These are phyloP conservation scores for Nicotiana attenuata DNA, from an alignment of 257 asterid species.

Conservation along the genomic window DNA sequence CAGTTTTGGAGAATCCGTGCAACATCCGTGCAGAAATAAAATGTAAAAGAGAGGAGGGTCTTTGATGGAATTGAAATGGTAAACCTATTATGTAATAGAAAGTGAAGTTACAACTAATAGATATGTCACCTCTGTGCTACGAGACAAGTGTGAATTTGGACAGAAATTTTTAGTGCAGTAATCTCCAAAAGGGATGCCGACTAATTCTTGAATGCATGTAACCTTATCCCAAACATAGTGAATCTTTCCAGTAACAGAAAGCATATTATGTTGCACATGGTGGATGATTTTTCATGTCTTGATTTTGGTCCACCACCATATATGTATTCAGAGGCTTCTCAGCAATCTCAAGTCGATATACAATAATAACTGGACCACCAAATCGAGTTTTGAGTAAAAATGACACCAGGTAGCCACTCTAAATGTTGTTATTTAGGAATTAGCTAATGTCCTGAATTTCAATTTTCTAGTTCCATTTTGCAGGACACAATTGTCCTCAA, in stretches of 20 bases:
- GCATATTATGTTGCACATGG: background rate
- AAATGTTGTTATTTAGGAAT: too few species aligned
- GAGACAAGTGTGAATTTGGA: background rate
- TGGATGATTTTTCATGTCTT: background rate
- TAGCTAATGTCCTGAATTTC: too few species aligned
- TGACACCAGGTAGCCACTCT: too few species aligned
- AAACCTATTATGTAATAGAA: background rate
- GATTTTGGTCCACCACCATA: background rate
- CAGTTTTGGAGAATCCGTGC: too few species aligned
- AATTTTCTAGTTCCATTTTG: too few species aligned
- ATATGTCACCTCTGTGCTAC: background rate
- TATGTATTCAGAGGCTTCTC: too few species aligned
- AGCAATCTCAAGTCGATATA: too few species aligned
- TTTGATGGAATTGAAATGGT: background rate
- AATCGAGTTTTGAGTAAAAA: too few species aligned
- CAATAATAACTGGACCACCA: accelerated
- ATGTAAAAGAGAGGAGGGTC: too few species aligned
- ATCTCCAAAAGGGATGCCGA: background rate
- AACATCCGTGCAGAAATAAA: too few species aligned
- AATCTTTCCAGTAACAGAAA: background rate
- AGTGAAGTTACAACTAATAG: background rate
- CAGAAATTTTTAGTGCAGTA: background rate
- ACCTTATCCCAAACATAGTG: background rate
- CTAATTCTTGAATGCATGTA: background rate
- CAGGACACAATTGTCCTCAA: too few species aligned